Conservation (phyloP, 768 basidiomycete species). For the Tephrocybe sp. region DNA sequence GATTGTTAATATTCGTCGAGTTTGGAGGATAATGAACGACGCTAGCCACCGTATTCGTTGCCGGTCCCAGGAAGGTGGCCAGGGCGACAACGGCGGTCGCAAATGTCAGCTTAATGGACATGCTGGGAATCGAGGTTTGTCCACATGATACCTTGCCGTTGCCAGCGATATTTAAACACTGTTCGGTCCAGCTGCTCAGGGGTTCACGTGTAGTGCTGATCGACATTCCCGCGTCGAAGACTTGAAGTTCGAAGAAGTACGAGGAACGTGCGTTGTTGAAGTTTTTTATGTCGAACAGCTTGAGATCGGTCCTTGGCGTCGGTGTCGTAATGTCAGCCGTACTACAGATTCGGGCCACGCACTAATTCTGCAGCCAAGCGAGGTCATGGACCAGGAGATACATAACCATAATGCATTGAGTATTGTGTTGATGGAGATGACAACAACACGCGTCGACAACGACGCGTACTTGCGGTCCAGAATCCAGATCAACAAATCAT, state of each 20-base stretch:
- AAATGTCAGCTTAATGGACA: slow-evolving; percentile 4
- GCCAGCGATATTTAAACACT: slow-evolving; percentile 3
- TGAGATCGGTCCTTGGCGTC: too few species aligned
- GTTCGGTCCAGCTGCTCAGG: neutral
- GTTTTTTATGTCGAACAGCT: too few species aligned
- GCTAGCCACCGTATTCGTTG: slow-evolving; percentile 14
- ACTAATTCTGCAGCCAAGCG: too few species aligned
- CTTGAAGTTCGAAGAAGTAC: too few species aligned
- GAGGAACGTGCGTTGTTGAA: slow-evolving; percentile 5
- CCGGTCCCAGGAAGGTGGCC: slow-evolving; percentile 12
- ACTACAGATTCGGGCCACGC: too few species aligned
- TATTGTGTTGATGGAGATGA: too few species aligned
- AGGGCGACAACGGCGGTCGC: slow-evolving; percentile 7
- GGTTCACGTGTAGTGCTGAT: slow-evolving; percentile 2
- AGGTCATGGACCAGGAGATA: too few species aligned
- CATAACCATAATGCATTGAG: too few species aligned
- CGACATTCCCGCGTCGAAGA: neutral
- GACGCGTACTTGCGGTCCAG: too few species aligned
- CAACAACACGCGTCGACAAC: too few species aligned
- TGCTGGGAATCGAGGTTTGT: neutral
- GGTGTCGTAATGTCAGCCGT: too few species aligned
- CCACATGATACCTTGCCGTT: slow-evolving; percentile 1
- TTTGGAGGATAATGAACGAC: slow-evolving; percentile 40
- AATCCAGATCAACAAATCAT: too few species aligned
- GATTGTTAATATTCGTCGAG: slow-evolving; percentile 40